phyloP scores from a whole-genome alignment of 2,329 filamentous ascomycete genomes.

The Fusarium guadeloupense region DNA sequence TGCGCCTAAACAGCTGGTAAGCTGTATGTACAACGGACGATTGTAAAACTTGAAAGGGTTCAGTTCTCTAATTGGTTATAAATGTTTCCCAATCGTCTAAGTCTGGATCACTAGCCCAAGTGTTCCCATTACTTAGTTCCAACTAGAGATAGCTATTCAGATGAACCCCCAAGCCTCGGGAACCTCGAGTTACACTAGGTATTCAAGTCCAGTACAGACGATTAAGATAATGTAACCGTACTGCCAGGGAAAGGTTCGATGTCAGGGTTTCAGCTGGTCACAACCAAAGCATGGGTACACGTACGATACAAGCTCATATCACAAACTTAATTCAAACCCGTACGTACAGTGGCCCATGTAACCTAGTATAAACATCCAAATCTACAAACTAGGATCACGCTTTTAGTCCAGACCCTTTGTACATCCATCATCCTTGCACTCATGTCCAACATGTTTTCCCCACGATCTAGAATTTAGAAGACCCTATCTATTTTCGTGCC shows the following conservation, averaged over 20 bases:
- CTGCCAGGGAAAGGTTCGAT: too few relatives aligned
- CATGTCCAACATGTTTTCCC: constrained; percentile 6
- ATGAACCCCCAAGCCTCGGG: too few relatives aligned
- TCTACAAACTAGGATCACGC: constrained; percentile 26
- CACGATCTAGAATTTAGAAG: constrained; percentile 8
- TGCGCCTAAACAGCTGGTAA: constrained; percentile 15
- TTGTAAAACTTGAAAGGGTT: constrained; percentile 1
- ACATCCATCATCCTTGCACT: constrained; percentile 20
- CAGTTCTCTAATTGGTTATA: background rate
- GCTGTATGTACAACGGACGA: constrained; percentile 15
- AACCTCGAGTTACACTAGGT: too few relatives aligned
- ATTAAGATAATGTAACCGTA: too few relatives aligned
- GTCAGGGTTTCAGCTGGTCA: constrained; percentile 1
- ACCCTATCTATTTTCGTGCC: constrained; percentile 1
- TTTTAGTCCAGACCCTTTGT: constrained; percentile 14
- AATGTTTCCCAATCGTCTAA: constrained; percentile 1
- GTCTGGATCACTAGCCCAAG: too few relatives aligned
- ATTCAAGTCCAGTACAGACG: too few relatives aligned
- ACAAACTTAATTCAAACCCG: constrained; percentile 27
- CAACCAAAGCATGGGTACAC: constrained; percentile 18
- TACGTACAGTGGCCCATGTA: constrained; percentile 19
- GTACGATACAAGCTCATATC: constrained; percentile 14
- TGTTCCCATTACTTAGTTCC: background rate
- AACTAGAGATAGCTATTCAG: too few relatives aligned
- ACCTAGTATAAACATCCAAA: constrained; percentile 31